Evolutionary conservation across 1,139 yeast species (phyloP), one percentile per base, ranked within the genome.

Genomic region (Yamadazyma kanchanaburiensis): DNA sequence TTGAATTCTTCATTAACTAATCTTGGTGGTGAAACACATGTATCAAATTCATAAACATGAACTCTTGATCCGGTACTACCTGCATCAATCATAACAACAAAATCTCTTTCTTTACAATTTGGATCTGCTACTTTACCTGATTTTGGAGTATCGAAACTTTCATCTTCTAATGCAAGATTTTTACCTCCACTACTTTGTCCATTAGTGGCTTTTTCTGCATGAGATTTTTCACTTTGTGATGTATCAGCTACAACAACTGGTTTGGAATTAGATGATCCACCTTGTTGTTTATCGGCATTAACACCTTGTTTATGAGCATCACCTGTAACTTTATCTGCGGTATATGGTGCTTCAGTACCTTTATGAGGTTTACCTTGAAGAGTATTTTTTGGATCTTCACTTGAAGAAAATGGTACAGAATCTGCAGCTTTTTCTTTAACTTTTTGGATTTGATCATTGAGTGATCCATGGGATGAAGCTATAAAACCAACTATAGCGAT

Each of bases 11-110:
- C 99, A 28, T 72, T 65, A 35, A 87, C 60, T 42, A 94, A 76
- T 35, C 60, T 68, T 22, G 98, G 98, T 34, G 95, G 91, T 27
- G 82, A 68, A 32, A 71, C 65, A 52, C 97, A 88, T 32, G 87
- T 78, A 61, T 87, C 85, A 62, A 91, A 91, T 51, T 84, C 80
- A 60, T 91, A 91, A 21, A 91, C 82, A 56, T 91, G 98, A 21
- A 91, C 86, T 55, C 98, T 80, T 15, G 96, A 88, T 19, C 98
- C 98, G 6, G 95, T 83, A 3, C 96, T 87, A 10, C 98, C 98
- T 3, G 97, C 98, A 61, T 91, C 98, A 31, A 91, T 69, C 95
- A 91, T 87, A 17, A 91, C 75, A 21, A 89, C 96, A 40, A 49
- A 69, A 27, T 63, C 63, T 15, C 52, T 53, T 29, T 60, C 55